These are phyloP conservation scores for Iris macrosiphon DNA, from an alignment of 106 monocot species.

Conservation along the genomic window DNA sequence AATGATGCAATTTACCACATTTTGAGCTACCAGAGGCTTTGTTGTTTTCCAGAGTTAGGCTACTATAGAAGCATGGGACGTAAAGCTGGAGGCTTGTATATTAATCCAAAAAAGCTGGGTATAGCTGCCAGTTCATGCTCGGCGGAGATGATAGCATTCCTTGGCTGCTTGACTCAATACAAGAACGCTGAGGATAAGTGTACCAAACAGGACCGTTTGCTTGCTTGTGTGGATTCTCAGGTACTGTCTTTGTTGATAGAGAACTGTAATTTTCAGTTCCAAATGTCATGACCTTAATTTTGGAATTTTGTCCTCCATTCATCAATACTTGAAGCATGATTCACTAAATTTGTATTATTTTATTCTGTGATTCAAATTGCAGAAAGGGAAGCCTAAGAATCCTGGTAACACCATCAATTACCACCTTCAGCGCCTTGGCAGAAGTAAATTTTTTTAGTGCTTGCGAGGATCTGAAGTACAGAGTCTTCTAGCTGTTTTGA, in stretches of 20 bases:
- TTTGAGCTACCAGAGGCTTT: too few relatives aligned
- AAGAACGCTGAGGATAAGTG: constrained; percentile 61
- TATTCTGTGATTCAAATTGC: constrained; percentile 5
- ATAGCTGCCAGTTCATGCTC: constrained; percentile 50
- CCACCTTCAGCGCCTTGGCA: constrained; percentile 35
- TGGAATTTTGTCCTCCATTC: neutral
- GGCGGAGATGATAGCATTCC: constrained; percentile 61
- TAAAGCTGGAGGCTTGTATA: constrained; percentile 61
- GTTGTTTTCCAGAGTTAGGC: too few relatives aligned
- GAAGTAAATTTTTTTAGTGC: constrained; percentile 21
- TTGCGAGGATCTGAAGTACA: too few relatives aligned
- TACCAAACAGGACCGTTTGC: constrained; percentile 29
- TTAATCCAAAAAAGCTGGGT: constrained; percentile 70
- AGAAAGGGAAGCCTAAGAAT: constrained; percentile 48
- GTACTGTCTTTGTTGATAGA: constrained; percentile 11
- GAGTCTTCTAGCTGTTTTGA: too few relatives aligned
- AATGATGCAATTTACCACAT: too few relatives aligned
- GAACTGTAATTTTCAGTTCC: too few relatives aligned
- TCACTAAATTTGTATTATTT: too few relatives aligned
- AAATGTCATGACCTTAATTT: too few relatives aligned
- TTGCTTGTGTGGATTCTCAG: constrained; percentile 50
- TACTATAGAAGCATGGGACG: constrained; percentile 61
- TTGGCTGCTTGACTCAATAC: constrained; percentile 48
- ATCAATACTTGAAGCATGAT: too few relatives aligned
- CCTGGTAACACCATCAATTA: constrained; percentile 37